These are phyloP conservation scores for Beauveria scarabaeidicola DNA, from an alignment of 2,329 filamentous ascomycete genomes.

Conservation along the genomic window DNA sequence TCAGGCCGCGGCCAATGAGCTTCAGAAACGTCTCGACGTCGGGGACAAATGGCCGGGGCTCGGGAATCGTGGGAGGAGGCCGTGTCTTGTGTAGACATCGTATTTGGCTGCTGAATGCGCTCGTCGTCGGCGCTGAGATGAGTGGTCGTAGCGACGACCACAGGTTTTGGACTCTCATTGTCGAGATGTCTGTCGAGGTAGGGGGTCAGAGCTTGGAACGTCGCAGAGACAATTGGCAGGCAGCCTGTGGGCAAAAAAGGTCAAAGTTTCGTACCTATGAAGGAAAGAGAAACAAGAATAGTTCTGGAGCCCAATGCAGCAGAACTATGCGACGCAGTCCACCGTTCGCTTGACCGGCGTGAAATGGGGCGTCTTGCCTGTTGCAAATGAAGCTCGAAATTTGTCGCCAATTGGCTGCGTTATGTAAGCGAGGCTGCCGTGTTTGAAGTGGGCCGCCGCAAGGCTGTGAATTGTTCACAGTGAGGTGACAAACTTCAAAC, in stretches of 20 bases:
- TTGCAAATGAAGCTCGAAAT: constrained; percentile 9
- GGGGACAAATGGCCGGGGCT: constrained; percentile 76
- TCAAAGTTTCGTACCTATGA: background rate
- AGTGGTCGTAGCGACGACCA: constrained; percentile 25
- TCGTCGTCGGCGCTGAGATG: constrained; percentile 22
- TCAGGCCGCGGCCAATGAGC: constrained; percentile 81
- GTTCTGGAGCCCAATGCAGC: background rate
- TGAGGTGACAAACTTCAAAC: background rate
- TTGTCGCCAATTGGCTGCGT: constrained; percentile 5
- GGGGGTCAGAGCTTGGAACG: background rate
- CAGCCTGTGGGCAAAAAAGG: background rate
- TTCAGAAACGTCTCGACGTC: constrained; percentile 79
- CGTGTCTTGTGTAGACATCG: constrained; percentile 36
- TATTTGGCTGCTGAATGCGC: constrained; percentile 21
- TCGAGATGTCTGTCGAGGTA: background rate
- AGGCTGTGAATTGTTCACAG: background rate
- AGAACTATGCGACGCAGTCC: background rate
- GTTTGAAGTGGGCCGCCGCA: background rate
- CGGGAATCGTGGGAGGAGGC: constrained; percentile 41
- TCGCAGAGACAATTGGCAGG: background rate
- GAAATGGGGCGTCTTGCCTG: background rate
- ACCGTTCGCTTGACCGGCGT: background rate
- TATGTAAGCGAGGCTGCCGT: constrained; percentile 12
- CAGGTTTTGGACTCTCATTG: constrained; percentile 26
- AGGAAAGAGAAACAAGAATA: background rate